Base-by-base conservation (phyloP, 2,329 filamentous ascomycete genomes). In the Beauveria asiatica region DNA sequence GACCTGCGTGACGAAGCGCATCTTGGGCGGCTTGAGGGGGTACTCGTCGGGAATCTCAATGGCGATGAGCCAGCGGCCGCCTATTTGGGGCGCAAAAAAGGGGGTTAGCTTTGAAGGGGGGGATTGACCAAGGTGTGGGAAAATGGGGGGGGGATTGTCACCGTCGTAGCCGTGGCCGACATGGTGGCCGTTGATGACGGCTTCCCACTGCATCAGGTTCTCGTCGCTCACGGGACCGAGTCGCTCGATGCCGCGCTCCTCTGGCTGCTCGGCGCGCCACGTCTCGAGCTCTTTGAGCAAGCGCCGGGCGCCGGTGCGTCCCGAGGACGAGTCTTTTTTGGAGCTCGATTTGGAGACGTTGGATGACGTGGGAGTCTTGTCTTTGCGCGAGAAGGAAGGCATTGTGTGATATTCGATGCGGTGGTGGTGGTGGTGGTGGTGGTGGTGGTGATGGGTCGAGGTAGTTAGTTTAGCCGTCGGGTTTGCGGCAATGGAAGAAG, bases 1-100 rank as follows among this genome's bases (percentile, higher is more conserved):
- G 65, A 95, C 85, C 63, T 85, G 84, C 41, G 92, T 99, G n/a
- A 80, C 76, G 77, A 99, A 99, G 61, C 76, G 79, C 65, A 99
- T 87, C 45, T 78, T 81, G 1, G 94, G 94, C 1, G 94, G 88
- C 1, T 82, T 75, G 61, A 89, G 80, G 3, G 94, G 94, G 75
- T 99, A 97, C 45, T 82, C 83, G 0, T 82, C 66, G 0, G 94
- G 92, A 68, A 97, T 83, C 55, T 78, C 71, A 73, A 99, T 92
- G 70, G 76, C 72, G 67, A 99, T 84, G 62, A 89, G 85, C 92
- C 92, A 99, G 67, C 87, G 84, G 63, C 94, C 94, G 61, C 74
- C 81, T 84, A 30, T 53, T 37, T 16, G 27, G 33, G 33, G 9
- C n/a, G 13, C 33, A 37, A 37, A 37, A 11, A 37, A 9, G n/a